Evolutionary conservation across 768 basidiomycete species (phyloP), one percentile per base, ranked within the genome.

Genomic region (Rhodotorula graminis): DNA sequence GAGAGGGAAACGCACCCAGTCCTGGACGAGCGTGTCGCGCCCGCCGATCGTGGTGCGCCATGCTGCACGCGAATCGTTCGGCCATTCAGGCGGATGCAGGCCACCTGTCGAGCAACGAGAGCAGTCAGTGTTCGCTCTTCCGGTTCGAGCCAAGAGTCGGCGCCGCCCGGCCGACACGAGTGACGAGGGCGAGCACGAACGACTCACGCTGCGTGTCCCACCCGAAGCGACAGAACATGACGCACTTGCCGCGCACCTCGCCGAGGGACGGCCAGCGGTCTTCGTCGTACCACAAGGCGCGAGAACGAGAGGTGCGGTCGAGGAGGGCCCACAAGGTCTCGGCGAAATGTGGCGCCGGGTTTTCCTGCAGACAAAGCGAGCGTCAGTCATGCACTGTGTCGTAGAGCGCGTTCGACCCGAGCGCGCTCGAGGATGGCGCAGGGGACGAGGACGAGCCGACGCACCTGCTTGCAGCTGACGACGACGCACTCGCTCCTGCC

Each of bases 181-280:
- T 37, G 37, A n/a, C 37, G 37, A 9, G 9, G 37, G 9, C 9
- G 37, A 37, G 37, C 37, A 37, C 37, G 37, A 37, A 37, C n/a
- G 29, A 67, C 66, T 37, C 66, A 61, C 66, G 59, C 0, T 50
- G 40, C 14, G n/a, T 33, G 21, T 65, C 55, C 29, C 40, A 67
- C 27, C 37, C 47, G 23, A 67, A 67, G 37, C 66, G 29, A 50
- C 66, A 67, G 40, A 67, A 61, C 59, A 67, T 52, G 50, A 67
- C 66, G 40, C 58, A 60, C 12, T 42, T 40, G 18, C 66, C 66
- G 21, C 66, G 25, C 21, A 53, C 66, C 19, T 67, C 58, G 10
- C 50, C 66, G 37, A 67, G 66, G 0, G 58, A 19, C 9, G 66
- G 66, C 66, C 66, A 67, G 9, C 40, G 47, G n/a, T 67, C 49